These are phyloP conservation scores for Penicillium sp. DNA, from an alignment of 2,329 filamentous ascomycete genomes.

Conservation along the genomic window DNA sequence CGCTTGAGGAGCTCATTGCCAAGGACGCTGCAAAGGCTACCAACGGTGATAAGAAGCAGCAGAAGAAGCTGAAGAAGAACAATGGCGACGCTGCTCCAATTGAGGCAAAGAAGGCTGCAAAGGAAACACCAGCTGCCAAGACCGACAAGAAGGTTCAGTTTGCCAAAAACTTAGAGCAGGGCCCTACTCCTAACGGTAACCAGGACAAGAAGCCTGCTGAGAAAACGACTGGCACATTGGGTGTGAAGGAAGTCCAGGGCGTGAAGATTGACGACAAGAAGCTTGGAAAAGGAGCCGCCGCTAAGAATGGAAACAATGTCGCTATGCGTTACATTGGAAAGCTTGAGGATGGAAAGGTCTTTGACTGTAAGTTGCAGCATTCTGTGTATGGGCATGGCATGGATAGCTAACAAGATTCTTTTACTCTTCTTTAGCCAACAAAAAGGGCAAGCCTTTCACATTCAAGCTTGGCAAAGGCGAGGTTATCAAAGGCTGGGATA, in stretches of 20 bases:
- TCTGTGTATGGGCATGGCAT: slow-evolving; percentile 7
- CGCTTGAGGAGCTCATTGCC: slow-evolving; percentile 78
- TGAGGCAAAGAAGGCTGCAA: slow-evolving; percentile 56
- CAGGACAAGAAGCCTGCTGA: slow-evolving; percentile 42
- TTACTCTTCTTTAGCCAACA: slow-evolving; percentile 66
- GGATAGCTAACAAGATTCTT: background rate
- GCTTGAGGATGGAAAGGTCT: slow-evolving; percentile 88
- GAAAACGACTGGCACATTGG: slow-evolving; percentile 56
- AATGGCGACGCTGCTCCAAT: slow-evolving; percentile 74
- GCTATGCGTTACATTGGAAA: slow-evolving; percentile 98
- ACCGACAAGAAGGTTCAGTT: slow-evolving; percentile 96
- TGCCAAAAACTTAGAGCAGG: slow-evolving; percentile 97
- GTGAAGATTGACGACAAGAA: slow-evolving; percentile 96
- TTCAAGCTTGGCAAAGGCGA: slow-evolving; percentile 94
- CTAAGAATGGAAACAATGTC: slow-evolving; percentile 86
- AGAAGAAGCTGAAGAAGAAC: slow-evolving; percentile 99
- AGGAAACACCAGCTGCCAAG: slow-evolving; percentile 50
- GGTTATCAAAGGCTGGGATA: slow-evolving; percentile 99
- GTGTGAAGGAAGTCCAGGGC: slow-evolving; percentile 77
- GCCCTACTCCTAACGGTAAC: slow-evolving; percentile 69
- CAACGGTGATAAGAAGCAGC: slow-evolving; percentile 82
- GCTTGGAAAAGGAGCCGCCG: slow-evolving; percentile 74
- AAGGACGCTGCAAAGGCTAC: slow-evolving; percentile 53
- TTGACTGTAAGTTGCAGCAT: slow-evolving; percentile 69
- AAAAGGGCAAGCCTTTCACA: slow-evolving; percentile 95